Evolutionary conservation across 108 stramenopile species (phyloP).

Genomic region (Nitzschia sp.): DNA sequence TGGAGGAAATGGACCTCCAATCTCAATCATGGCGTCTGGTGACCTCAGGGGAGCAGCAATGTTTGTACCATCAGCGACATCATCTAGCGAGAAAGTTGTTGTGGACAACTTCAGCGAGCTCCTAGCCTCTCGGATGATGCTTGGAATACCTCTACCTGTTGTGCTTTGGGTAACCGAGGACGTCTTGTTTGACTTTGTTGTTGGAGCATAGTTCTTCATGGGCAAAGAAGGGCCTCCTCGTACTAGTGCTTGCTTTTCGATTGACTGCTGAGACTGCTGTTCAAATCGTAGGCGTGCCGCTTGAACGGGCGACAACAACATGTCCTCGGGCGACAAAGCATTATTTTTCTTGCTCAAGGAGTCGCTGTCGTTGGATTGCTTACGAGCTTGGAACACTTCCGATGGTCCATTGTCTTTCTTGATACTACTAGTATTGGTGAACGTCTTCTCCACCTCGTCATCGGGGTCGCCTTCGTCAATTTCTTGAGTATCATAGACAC

Average conservation of each 20-base stretch:
- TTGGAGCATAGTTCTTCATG: too few species aligned
- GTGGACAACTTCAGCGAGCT: neutral
- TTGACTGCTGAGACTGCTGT: neutral
- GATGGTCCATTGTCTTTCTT: neutral
- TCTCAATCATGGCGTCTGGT: neutral
- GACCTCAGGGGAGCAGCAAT: neutral
- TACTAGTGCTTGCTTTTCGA: neutral
- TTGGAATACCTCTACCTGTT: too few species aligned
- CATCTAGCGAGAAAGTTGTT: neutral
- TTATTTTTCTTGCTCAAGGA: neutral
- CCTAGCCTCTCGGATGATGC: neutral
- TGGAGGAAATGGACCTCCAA: neutral
- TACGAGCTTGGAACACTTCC: neutral
- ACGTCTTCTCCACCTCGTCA: too few species aligned
- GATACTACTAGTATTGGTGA: neutral
- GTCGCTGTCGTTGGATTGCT: neutral
- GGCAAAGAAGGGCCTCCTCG: too few species aligned
- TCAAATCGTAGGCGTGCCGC: neutral
- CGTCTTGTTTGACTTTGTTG: too few species aligned
- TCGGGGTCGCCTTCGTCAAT: neutral
- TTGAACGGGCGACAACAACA: neutral
- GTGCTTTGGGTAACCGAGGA: too few species aligned
- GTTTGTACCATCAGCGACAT: neutral
- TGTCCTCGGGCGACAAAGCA: neutral
- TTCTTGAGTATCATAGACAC: slow-evolving; percentile 6